Evolutionary conservation across 2,329 filamentous ascomycete species (phyloP), one percentile per base, ranked within the genome.

Genomic region (Phaeophleospora eucalypticola): DNA sequence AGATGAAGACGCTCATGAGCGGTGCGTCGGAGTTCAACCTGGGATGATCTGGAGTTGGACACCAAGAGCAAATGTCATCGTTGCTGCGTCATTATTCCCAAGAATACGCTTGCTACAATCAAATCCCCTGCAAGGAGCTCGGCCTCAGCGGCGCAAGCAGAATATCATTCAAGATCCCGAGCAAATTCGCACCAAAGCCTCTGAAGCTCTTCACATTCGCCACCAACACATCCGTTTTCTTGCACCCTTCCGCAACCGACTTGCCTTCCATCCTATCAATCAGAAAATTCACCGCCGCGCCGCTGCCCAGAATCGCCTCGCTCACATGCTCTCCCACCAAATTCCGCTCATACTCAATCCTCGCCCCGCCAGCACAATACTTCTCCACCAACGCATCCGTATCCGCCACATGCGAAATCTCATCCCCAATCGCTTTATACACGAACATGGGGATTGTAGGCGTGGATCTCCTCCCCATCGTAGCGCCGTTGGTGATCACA

Each of bases 21-120:
- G 77, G 74, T 20, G 77, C 75, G 21, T 72, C 69, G 58, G 78
- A 81, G 61, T 81, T 81, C 62, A 81, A 81, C 62, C 68, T 81
- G 60, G n/a, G n/a, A n/a, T n/a, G n/a, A n/a, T n/a, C n/a, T n/a
- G n/a, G n/a, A n/a, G n/a, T n/a, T n/a, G n/a, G n/a, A n/a, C n/a
- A n/a, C n/a, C n/a, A n/a, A n/a, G n/a, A n/a, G n/a, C n/a, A n/a
- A n/a, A n/a, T n/a, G n/a, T n/a, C n/a, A n/a, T n/a, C n/a, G n/a
- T n/a, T n/a, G n/a, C n/a, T n/a, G n/a, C n/a, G n/a, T n/a, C n/a
- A n/a, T n/a, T n/a, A n/a, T n/a, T n/a, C n/a, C n/a, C n/a, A n/a
- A n/a, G n/a, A n/a, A n/a, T n/a, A n/a, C n/a, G n/a, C n/a, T n/a
- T n/a, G n/a, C n/a, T n/a, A n/a, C n/a, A n/a, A n/a, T 35, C 33